Percentiles rank a stretch among this genome's conserved stretches.
Evolutionary conservation across 1,139 yeast genomes (phyloP).

Genomic region (Lodderomyces pseudojiufengensis): DNA sequence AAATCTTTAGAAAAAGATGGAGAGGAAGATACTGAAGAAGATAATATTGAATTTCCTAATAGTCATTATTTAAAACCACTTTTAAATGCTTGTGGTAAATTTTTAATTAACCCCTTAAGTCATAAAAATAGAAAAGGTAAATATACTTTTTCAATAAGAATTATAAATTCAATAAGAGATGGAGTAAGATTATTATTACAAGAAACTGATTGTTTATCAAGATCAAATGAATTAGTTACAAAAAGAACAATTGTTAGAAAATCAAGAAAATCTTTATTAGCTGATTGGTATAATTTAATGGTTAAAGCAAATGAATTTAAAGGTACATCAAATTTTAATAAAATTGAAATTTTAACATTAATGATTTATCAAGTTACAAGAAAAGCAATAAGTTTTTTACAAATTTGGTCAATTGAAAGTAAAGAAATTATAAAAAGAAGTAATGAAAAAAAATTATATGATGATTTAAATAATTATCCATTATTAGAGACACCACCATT

Average conservation of each 20-base stretch:
- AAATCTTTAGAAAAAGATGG: constrained; percentile 18
- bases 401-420: constrained; percentile 69
- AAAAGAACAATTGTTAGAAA: constrained; percentile 66
- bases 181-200: constrained; percentile 78
- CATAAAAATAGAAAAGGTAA: constrained; percentile 39
- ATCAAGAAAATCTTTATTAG: constrained; percentile 73
- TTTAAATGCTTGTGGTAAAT: constrained; percentile 71
- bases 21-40: constrained; percentile 15
- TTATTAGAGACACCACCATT: constrained; percentile 55
- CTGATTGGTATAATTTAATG: constrained; percentile 89
- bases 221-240: constrained; percentile 76
- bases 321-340: constrained; percentile 61
- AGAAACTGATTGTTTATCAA: constrained; percentile 77
- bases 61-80: constrained; percentile 55
- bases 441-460: constrained; percentile 18
- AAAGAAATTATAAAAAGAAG: constrained; percentile 36
- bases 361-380: constrained; percentile 73
- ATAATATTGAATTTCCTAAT: constrained; percentile 29
- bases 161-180: constrained; percentile 57
- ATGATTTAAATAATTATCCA: constrained; percentile 42
- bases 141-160: constrained; percentile 43
- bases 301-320: constrained; percentile 81
- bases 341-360: constrained; percentile 66
- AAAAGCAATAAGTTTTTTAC: constrained; percentile 68
- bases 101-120: constrained; percentile 66